phyloP scores from a whole-genome alignment of 148 eudicot species.

The Rhododendron mucronatum region DNA sequence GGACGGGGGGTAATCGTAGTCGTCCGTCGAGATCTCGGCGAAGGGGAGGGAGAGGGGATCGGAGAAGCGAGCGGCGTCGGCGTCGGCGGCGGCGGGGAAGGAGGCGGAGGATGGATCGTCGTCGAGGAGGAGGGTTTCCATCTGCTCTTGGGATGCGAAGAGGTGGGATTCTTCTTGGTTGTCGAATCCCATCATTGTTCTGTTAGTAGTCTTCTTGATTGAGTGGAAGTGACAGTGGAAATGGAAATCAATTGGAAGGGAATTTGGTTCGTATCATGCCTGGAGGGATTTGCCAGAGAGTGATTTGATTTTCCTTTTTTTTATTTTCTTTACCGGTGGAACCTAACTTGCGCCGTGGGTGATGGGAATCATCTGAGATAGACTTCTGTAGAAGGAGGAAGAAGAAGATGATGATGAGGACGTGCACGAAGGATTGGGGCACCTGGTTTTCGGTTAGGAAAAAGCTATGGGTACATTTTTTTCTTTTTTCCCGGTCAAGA shows the following conservation, averaged over 20 bases:
- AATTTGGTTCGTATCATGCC: neutral
- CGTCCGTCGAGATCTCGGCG: constrained; percentile 45
- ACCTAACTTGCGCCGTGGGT: neutral
- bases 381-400: neutral
- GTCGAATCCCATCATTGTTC: constrained; percentile 41
- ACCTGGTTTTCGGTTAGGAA: neutral
- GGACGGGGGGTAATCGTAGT: constrained; percentile 25
- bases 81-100: neutral
- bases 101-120: constrained; percentile 17
- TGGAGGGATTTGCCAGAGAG: neutral
- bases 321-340: neutral
- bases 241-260: neutral
- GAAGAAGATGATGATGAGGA: neutral
- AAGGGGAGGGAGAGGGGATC: constrained; percentile 37
- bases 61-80: neutral
- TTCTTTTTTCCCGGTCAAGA: no score
- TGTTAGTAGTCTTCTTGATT: neutral
- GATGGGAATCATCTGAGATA: neutral
- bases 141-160: constrained; percentile 31
- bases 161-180: constrained; percentile 41
- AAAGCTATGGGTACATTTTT: no score
- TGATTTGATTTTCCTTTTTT: neutral
- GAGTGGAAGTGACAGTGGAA: neutral
- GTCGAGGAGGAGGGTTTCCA: constrained; percentile 40
- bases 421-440: neutral